phyloP scores from a whole-genome alignment of 2,329 filamentous ascomycete genomes.

The Talaromyces funiculosus region DNA sequence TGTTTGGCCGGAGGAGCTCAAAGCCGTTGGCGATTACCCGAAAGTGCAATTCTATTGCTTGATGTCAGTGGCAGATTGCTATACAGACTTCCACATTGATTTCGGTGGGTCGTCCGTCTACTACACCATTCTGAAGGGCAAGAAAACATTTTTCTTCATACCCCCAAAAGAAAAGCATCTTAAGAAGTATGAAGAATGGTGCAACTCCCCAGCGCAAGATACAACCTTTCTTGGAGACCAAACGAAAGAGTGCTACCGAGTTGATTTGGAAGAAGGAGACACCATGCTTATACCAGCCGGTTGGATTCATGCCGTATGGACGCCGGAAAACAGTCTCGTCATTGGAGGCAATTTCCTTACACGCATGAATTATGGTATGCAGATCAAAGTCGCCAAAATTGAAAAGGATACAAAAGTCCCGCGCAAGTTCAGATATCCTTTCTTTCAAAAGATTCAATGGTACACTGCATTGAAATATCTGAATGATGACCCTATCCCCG shows the following conservation, averaged over 20 bases:
- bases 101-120: constrained; percentile 67
- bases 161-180: constrained; percentile 62
- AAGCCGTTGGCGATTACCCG: constrained; percentile 53
- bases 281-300: constrained; percentile 67
- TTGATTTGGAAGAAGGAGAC: constrained; percentile 61
- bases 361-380: constrained; percentile 59
- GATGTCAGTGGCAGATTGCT: constrained; percentile 67
- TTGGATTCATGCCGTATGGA: constrained; percentile 69
- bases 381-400: constrained; percentile 60
- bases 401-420: constrained; percentile 63
- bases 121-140: constrained; percentile 64
- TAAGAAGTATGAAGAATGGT: constrained; percentile 68
- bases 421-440: constrained; percentile 61
- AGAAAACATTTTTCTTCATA: constrained; percentile 67
- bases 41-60: constrained; percentile 64
- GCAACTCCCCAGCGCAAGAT: constrained; percentile 60
- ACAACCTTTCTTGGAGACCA: constrained; percentile 60
- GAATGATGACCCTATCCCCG: constrained; percentile 58
- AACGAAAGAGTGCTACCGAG: constrained; percentile 61
- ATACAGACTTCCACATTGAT: constrained; percentile 67
- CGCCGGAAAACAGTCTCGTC: constrained; percentile 62
- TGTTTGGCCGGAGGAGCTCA: constrained; percentile 47
- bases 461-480: constrained; percentile 60
- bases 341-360: constrained; percentile 68
- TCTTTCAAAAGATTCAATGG: constrained; percentile 67